Conservation (phyloP, 164 flowering plant genomes). For the Nymphaea colorata region DNA sequence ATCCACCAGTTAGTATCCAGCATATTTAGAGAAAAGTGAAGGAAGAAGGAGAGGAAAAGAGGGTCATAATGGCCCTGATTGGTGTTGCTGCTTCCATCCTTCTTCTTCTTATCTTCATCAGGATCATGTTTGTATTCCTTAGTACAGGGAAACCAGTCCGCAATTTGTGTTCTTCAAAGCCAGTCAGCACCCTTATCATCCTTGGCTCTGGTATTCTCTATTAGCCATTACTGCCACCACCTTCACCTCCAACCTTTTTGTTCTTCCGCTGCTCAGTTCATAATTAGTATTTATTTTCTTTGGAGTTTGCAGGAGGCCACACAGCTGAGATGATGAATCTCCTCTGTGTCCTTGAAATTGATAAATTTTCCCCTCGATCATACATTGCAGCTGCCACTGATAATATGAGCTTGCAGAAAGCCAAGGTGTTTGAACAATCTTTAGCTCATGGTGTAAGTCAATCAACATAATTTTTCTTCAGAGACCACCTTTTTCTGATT, state of each 20-base stretch:
- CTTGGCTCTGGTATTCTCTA: constrained; percentile 62
- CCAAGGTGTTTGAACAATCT: constrained; percentile 51
- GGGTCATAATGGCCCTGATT: constrained; percentile 1
- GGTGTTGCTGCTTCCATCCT: constrained; percentile 3
- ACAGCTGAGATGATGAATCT: constrained; percentile 98
- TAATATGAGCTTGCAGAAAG: constrained; percentile 91
- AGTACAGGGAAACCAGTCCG: constrained; percentile 32
- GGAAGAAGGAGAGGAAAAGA: constrained; percentile 1
- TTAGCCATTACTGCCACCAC: neutral
- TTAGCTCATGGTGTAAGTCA: constrained; percentile 31
- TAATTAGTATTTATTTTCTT: constrained; percentile 4
- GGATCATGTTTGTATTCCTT: constrained; percentile 34
- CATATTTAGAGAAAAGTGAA: neutral
- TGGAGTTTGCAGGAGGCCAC: constrained; percentile 60
- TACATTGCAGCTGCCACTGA: constrained; percentile 87
- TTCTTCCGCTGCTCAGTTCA: neutral
- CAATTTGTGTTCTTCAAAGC: constrained; percentile 7
- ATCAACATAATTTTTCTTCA: neutral
- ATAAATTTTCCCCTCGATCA: constrained; percentile 54
- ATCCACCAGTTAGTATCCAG: too few species aligned
- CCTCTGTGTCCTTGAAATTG: constrained; percentile 43
- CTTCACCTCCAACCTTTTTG: neutral
- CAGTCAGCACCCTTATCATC: constrained; percentile 55
- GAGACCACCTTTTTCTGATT: neutral
- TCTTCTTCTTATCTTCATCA: constrained; percentile 20